Base-by-base conservation (phyloP, 129 eudicot species). In the Chrysanthemum seticuspe region DNA sequence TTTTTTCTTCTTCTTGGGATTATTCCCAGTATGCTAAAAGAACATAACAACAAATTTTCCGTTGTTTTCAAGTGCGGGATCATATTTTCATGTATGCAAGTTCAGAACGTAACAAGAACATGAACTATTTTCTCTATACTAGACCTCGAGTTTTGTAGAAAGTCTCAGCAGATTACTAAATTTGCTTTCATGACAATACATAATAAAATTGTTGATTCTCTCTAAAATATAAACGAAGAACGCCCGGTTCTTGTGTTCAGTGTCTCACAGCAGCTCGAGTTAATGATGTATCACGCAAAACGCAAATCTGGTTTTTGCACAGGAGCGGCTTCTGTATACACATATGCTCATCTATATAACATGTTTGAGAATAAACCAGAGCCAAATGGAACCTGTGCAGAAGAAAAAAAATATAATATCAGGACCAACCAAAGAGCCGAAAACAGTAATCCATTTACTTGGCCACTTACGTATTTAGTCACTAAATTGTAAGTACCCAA, bases 261-360 rank as follows among this genome's bases (percentile, higher is more conserved):
- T 50, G 36, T 36, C 61, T 49, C 66, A 27, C 79, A 44, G 55
- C 34, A 68, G 58, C 68, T 50, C 51, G 34, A 10, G 34, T 72
- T 70, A 72, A 65, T 53, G 80, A 74, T 52, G 40, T 40, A 69
- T 54, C 62, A 57, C n/a, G 64, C 76, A 40, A 45, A 65, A 52
- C 36, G 18, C 47, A 40, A 23, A 54, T 36, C 36, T 13, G 50
- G 71, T 19, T 62, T 71, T 25, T 63, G 76, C 55, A 54, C 50
- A 62, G 6, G 65, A 64, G 70, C 74, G 16, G 76, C 70, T 71
- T 65, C 78, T 70, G 70, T 74, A 80, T 14, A 51, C 29, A 13
- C 63, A 56, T 0, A 55, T 62, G 44, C 70, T 76, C 78, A 31
- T 75, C 58, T 75, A 80, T 58, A 36, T 72, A 57, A 69, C 57